Percentiles rank a stretch among this genome's conserved stretches.
These are phyloP conservation scores for Nicotiana tabacum DNA, from an alignment of 257 asterid species.

Conservation along the genomic window DNA sequence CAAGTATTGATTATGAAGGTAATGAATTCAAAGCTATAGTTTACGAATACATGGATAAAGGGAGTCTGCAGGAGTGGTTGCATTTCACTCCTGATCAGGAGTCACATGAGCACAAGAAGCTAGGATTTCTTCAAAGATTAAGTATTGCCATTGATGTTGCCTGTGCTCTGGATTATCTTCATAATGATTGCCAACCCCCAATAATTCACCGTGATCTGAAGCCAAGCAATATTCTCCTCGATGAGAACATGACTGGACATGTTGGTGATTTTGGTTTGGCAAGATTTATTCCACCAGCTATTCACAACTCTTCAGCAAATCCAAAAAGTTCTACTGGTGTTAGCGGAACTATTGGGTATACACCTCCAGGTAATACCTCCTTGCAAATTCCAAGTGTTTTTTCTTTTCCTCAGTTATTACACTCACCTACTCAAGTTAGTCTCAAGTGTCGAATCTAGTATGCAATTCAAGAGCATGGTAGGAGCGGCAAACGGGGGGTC, in stretches of 20 bases:
- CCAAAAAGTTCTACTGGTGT: slow-evolving; percentile 6
- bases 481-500: no score
- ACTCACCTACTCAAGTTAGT: neutral
- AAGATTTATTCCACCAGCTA: slow-evolving; percentile 7
- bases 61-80: slow-evolving; percentile 19
- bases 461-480: neutral
- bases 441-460: neutral
- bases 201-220: slow-evolving; percentile 32
- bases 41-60: slow-evolving; percentile 26
- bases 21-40: slow-evolving; percentile 27
- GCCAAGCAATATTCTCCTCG: slow-evolving; percentile 32
- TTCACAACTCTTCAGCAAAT: slow-evolving; percentile 1
- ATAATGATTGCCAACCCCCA: slow-evolving; percentile 18
- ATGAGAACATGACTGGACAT: slow-evolving; percentile 12
- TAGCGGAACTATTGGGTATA: slow-evolving; percentile 17
- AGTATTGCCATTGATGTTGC: slow-evolving; percentile 25
- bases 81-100: neutral
- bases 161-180: slow-evolving; percentile 26
- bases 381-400: neutral
- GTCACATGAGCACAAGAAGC: neutral
- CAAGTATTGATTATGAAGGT: slow-evolving; percentile 17
- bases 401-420: neutral
- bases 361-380: slow-evolving; percentile 12
- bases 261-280: slow-evolving; percentile 21
- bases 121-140: slow-evolving; percentile 17